These are phyloP conservation scores for Neurospora sp. DNA, from an alignment of 495 filamentous ascomycete genomes.

Conservation along the genomic window DNA sequence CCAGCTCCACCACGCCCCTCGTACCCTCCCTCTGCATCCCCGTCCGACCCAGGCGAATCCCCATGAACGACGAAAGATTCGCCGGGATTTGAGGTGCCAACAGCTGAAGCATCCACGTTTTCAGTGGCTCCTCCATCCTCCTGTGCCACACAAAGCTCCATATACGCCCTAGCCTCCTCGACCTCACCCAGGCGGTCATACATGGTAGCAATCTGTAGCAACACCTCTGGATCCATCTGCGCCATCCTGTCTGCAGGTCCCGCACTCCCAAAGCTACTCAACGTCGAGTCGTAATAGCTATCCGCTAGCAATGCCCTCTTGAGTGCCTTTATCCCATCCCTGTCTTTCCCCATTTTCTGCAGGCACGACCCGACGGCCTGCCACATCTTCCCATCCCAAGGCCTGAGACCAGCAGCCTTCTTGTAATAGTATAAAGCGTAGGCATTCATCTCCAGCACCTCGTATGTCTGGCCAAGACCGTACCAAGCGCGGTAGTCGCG, in stretches of 20 bases:
- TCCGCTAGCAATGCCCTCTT: slow-evolving; percentile 84
- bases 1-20: slow-evolving; percentile 9
- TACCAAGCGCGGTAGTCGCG: slow-evolving; percentile 99
- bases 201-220: slow-evolving; percentile 81
- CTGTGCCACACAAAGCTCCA: slow-evolving; percentile 89
- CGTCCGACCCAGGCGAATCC: slow-evolving; percentile 35
- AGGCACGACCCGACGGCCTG: slow-evolving; percentile 87
- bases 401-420: slow-evolving; percentile 77
- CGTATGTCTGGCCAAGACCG: slow-evolving; percentile 92
- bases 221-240: slow-evolving; percentile 80
- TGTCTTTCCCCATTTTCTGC: slow-evolving; percentile 69
- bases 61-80: slow-evolving; percentile 40
- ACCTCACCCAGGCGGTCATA: slow-evolving; percentile 70
- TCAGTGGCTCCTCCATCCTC: slow-evolving; percentile 51
- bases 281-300: slow-evolving; percentile 58
- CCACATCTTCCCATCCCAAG: slow-evolving; percentile 98
- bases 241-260: slow-evolving; percentile 24
- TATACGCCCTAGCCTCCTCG: slow-evolving; percentile 77
- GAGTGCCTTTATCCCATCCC: slow-evolving; percentile 85
- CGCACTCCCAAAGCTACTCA: slow-evolving; percentile 36
- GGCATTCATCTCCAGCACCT: slow-evolving; percentile 93
- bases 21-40: slow-evolving; percentile 31
- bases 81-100: slow-evolving; percentile 21
- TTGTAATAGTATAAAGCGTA: slow-evolving; percentile 98
- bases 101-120: slow-evolving; percentile 11